Evolutionary conservation across 176 grass and related monocot species (phyloP).

Genomic region (Poa annua): DNA sequence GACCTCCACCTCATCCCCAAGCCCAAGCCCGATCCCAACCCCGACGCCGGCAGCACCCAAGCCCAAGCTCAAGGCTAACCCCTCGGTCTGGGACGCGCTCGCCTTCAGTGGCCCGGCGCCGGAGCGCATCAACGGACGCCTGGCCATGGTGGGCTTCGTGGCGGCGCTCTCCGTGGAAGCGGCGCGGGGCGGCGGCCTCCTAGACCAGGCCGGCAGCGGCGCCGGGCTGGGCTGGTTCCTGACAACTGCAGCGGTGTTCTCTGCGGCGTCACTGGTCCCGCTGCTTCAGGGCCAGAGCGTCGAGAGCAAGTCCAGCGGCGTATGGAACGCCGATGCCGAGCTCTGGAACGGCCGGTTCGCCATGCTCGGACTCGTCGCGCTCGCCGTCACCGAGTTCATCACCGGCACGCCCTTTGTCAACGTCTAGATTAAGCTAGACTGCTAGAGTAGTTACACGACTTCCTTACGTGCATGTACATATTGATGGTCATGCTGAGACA

Average conservation of each 20-base stretch:
- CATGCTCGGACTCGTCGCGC: slow-evolving; percentile 79
- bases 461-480: no score
- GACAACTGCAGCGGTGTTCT: slow-evolving; percentile 47
- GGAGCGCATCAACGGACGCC: slow-evolving; percentile 67
- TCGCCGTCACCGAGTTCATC: slow-evolving; percentile 68
- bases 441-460: no score
- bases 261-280: slow-evolving; percentile 63
- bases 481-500: no score
- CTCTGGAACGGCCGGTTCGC: slow-evolving; percentile 81
- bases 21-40: no score
- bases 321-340: slow-evolving; percentile 67
- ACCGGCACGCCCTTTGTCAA: slow-evolving; percentile 65
- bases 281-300: slow-evolving; percentile 56
- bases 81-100: slow-evolving; percentile 50
- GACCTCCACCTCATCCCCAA: no score
- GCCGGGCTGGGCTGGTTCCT: slow-evolving; percentile 54
- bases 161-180: slow-evolving; percentile 55
- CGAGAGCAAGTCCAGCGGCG: slow-evolving; percentile 18
- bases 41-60: background rate
- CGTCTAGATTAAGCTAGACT: background rate
- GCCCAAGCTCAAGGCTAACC: background rate
- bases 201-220: slow-evolving; percentile 42
- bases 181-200: slow-evolving; percentile 44
- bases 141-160: slow-evolving; percentile 72
- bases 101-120: slow-evolving; percentile 61